Percentiles rank a stretch among this genome's conserved stretches.
These are phyloP conservation scores for Panellus pusillus DNA, from an alignment of 768 basidiomycete genomes.

Conservation along the genomic window DNA sequence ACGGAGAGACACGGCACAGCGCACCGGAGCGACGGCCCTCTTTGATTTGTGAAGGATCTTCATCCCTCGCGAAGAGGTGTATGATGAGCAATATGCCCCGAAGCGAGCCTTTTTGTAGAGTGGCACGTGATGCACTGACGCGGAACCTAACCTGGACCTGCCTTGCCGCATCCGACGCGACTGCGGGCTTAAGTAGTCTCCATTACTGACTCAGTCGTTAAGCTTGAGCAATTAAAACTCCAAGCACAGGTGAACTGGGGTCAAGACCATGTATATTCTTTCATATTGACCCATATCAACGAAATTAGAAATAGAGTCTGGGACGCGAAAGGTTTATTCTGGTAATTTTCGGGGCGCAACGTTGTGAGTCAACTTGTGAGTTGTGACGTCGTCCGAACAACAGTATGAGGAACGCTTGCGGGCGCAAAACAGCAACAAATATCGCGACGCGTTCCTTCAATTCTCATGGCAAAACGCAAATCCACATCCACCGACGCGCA, in stretches of 20 bases:
- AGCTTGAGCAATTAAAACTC: too few relatives aligned
- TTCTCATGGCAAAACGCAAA: conserved; percentile 16
- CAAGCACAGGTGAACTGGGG: too few relatives aligned
- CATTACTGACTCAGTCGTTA: too few relatives aligned
- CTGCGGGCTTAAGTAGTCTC: too few relatives aligned
- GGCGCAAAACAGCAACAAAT: background rate
- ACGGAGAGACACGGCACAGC: conserved; percentile 26
- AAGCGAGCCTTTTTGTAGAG: conserved; percentile 7
- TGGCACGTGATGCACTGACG: background rate
- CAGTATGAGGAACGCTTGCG: too few relatives aligned
- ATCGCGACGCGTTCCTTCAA: background rate
- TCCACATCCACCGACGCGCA: background rate
- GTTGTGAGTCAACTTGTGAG: too few relatives aligned
- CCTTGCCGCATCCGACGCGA: too few relatives aligned
- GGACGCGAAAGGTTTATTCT: background rate
- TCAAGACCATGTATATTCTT: too few relatives aligned
- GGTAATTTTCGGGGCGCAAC: too few relatives aligned
- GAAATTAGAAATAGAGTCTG: conserved; percentile 9
- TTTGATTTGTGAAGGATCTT: conserved; percentile 87
- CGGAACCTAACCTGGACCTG: too few relatives aligned
- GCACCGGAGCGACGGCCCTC: conserved; percentile 75
- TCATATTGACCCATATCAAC: background rate
- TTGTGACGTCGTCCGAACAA: too few relatives aligned
- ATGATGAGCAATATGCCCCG: conserved; percentile 23
- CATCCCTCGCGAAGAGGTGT: conserved; percentile 64